Base-by-base conservation (phyloP, 1,284 basidiomycete species). In the Ustilago sp. region DNA sequence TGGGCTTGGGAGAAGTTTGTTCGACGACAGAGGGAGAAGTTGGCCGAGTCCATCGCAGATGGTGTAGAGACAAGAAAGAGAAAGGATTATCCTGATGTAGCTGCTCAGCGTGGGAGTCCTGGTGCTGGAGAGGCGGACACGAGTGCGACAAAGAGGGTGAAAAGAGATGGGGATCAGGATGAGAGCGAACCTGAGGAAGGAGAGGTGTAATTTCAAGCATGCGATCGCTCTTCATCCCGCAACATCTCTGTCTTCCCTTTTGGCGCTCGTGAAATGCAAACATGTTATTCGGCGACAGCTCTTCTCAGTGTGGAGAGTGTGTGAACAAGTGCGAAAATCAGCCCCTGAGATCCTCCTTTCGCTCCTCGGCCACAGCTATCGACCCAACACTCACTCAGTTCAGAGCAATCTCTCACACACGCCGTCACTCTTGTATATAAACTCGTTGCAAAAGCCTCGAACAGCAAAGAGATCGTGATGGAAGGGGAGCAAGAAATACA, bases 1-100 rank as follows among this genome's bases (percentile, higher is more conserved):
- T 63, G 61, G 51, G 82, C 83, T 4, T 85, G 84, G 84, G 80
- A 81, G 2, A 81, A 79, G 47, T 85, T 81, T 57, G 82, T 80
- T 8, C 57, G 76, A 17, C 55, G 84, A 13, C 83, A 85, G 53
- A 72, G 59, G 64, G 76, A 79, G 32, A 80, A 79, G 59, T 62
- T 64, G 38, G 38, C 34, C 3, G 65, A 71, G 43, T 53, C 43
- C 15, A 8, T 11, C 17, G 15, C 19, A 28, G 57, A 47, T 11
- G n/a, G 34, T 28, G 9, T 45, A 41, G 39, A 56, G 32, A n/a
- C 41, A 15, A 51, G 59, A 32, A 71, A 75, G 66, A 52, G 71
- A 39, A 74, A 77, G 41, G 63, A 63, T 15, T 31, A 47, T 31
- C 54, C 59, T 9, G 53, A 31, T 9, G n/a, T 8, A 8, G 13